phyloP scores from a whole-genome alignment of 2,329 filamentous ascomycete genomes.

The Colletotrichum cuscutae region DNA sequence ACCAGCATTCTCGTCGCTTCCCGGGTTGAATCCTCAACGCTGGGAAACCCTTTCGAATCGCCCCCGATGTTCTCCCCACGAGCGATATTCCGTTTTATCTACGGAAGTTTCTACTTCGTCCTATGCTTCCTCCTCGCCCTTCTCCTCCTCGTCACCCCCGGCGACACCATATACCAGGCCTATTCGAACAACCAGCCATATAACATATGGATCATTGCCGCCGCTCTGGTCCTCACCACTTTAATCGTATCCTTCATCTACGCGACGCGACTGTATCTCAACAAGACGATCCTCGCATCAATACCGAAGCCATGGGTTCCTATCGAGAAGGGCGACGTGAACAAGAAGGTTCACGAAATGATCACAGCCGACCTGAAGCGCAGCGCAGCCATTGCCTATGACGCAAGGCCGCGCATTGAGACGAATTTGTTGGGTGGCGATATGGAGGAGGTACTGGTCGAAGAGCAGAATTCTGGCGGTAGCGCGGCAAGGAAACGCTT shows the following conservation, averaged over 20 bases:
- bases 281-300: slow-evolving; percentile 78
- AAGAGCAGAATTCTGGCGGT: slow-evolving; percentile 35
- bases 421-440: slow-evolving; percentile 36
- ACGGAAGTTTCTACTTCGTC: slow-evolving; percentile 80
- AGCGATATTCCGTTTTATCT: slow-evolving; percentile 81
- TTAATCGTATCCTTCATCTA: slow-evolving; percentile 81
- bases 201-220: slow-evolving; percentile 85
- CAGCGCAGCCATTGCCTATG: slow-evolving; percentile 85
- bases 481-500: slow-evolving; percentile 36
- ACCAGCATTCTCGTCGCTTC: slow-evolving; percentile 35
- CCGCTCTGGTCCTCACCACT: slow-evolving; percentile 79
- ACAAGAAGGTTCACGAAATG: slow-evolving; percentile 78
- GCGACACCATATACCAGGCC: slow-evolving; percentile 83
- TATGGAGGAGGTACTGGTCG: slow-evolving; percentile 13
- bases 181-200: slow-evolving; percentile 73
- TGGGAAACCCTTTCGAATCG: slow-evolving; percentile 19
- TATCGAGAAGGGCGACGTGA: slow-evolving; percentile 85
- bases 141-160: slow-evolving; percentile 83
- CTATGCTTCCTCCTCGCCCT: slow-evolving; percentile 78
- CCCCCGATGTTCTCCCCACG: slow-evolving; percentile 52
- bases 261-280: slow-evolving; percentile 85
- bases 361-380: slow-evolving; percentile 77
- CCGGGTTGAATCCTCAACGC: slow-evolving; percentile 34
- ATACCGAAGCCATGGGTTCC: slow-evolving; percentile 92
- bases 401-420: slow-evolving; percentile 74